These are phyloP conservation scores for Limonium bicolor DNA, from an alignment of 148 eudicot genomes.

Conservation along the genomic window DNA sequence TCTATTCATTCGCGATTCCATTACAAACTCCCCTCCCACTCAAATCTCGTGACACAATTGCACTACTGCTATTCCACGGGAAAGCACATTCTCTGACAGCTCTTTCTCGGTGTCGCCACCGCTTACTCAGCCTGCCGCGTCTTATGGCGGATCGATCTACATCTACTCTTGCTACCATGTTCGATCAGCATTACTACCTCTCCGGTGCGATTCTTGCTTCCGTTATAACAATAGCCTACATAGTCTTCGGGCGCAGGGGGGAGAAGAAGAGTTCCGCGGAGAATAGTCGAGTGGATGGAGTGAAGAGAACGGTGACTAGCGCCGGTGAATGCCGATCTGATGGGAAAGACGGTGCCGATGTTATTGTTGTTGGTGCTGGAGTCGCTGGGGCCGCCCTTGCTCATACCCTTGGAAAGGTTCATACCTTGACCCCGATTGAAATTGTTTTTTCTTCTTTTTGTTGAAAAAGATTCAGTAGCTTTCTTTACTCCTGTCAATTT, in stretches of 20 bases:
- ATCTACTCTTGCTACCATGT: slow-evolving; percentile 21
- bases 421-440: too few relatives aligned
- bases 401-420: slow-evolving; percentile 80
- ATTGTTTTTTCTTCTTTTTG: too few relatives aligned
- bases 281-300: background rate
- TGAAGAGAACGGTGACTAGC: background rate
- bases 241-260: slow-evolving; percentile 6
- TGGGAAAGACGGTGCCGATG: slow-evolving; percentile 18
- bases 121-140: too few relatives aligned
- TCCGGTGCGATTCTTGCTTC: slow-evolving; percentile 24
- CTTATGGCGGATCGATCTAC: background rate
- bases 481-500: too few relatives aligned
- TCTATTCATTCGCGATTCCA: too few relatives aligned
- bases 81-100: too few relatives aligned
- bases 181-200: slow-evolving; percentile 19
- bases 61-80: too few relatives aligned
- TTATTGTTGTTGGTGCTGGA: slow-evolving; percentile 76
- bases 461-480: too few relatives aligned
- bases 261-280: slow-evolving; percentile 9
- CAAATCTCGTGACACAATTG: too few relatives aligned
- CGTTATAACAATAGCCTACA: slow-evolving; percentile 16
- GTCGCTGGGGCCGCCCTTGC: slow-evolving; percentile 92
- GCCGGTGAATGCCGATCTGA: slow-evolving; percentile 19
- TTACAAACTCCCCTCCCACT: too few relatives aligned
- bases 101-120: too few relatives aligned